These are phyloP conservation scores for Mucor circinelloides DNA, from an alignment of 371 early-diverging fungal genomes.

Conservation along the genomic window DNA sequence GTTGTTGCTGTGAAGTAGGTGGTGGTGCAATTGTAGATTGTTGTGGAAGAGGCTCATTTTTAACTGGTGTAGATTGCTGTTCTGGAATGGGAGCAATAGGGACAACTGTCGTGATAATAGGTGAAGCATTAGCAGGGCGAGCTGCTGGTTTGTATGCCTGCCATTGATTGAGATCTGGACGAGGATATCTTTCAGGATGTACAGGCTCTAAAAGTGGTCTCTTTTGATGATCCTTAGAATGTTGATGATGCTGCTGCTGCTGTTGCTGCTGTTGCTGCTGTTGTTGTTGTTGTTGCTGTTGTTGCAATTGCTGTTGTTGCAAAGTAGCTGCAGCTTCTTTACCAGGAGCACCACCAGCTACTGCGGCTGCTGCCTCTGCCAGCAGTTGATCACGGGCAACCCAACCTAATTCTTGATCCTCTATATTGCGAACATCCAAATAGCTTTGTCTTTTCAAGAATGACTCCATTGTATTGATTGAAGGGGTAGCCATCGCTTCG, in stretches of 20 bases:
- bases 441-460: slow-evolving; percentile 71
- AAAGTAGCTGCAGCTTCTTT: background rate
- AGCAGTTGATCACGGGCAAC: slow-evolving; percentile 4
- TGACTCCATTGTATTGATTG: slow-evolving; percentile 44
- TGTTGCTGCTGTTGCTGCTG: slow-evolving; percentile 5
- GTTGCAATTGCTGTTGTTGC: background rate
- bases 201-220: slow-evolving; percentile 69
- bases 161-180: slow-evolving; percentile 84
- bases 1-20: slow-evolving; percentile 7
- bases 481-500: slow-evolving; percentile 60
- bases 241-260: slow-evolving; percentile 4
- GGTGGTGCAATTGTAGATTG: slow-evolving; percentile 9
- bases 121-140: slow-evolving; percentile 26
- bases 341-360: background rate
- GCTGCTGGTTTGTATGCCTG: slow-evolving; percentile 62
- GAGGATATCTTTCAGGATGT: slow-evolving; percentile 71
- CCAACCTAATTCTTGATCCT: slow-evolving; percentile 57
- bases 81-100: slow-evolving; percentile 4
- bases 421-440: slow-evolving; percentile 61
- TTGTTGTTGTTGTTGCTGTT: background rate
- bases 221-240: slow-evolving; percentile 35
- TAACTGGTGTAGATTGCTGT: background rate
- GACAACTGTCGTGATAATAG: slow-evolving; percentile 6
- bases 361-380: slow-evolving; percentile 5
- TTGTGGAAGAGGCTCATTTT: background rate